A percentile compares a stretch with the other conserved stretches of the same genome.
Evolutionary conservation across 148 eudicot species (phyloP).

Genomic region (Heliamphora exappendiculata): DNA sequence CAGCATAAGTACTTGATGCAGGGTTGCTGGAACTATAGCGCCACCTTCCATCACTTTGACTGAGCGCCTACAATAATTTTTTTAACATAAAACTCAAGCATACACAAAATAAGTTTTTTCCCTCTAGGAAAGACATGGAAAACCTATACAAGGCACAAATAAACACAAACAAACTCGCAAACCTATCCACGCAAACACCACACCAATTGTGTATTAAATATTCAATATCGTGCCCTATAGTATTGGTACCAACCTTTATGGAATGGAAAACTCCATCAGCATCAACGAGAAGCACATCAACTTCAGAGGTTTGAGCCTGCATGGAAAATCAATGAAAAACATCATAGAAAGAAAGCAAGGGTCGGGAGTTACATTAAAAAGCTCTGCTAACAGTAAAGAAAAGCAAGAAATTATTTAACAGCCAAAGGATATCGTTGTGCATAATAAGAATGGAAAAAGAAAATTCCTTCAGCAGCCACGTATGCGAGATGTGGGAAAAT

Average conservation of each 20-base stretch:
- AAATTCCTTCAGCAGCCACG: neutral
- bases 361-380: neutral
- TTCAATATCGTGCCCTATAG: neutral
- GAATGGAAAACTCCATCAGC: conserved; percentile 68
- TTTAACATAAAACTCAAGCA: conserved; percentile 16
- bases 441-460: neutral
- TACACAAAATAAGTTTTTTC: conserved; percentile 6
- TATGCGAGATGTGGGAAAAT: neutral
- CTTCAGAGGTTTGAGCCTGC: conserved; percentile 60
- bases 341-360: neutral
- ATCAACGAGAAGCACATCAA: conserved; percentile 51
- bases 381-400: neutral
- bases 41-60: conserved; percentile 99
- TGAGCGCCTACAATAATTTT: conserved; percentile 55
- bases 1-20: conserved; percentile 84
- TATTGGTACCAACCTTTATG: conserved; percentile 49
- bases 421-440: neutral
- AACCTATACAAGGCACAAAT: neutral
- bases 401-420: neutral
- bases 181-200: neutral
- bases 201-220: neutral
- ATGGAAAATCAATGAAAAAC: conserved; percentile 11
- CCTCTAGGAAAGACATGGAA: neutral
- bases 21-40: conserved; percentile 76
- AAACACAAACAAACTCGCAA: neutral